Base-by-base conservation (phyloP, 2,329 filamentous ascomycete genomes). In the Lecanicillium sp. region DNA sequence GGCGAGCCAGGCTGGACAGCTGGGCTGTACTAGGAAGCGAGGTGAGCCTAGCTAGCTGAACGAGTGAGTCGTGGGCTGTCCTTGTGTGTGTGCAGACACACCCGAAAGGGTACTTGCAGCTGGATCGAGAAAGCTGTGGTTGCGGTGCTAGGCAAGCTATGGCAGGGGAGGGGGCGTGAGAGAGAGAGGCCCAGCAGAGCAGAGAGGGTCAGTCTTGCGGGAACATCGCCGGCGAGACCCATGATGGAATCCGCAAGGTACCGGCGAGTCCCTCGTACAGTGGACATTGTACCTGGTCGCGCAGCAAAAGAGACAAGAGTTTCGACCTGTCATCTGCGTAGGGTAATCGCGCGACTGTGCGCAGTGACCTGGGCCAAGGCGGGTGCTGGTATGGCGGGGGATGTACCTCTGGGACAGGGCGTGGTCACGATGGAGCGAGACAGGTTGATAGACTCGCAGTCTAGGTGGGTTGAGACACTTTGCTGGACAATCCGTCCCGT, bases 241-340 rank as follows among this genome's bases (percentile, higher is more conserved):
- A 30, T 15, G 12, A 29, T 29, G 32, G 32, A 15, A 35, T n/a
- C 21, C n/a, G 29, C 41, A 44, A 44, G 30, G 41, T 14, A 44
- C 41, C 38, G 30, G 41, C 41, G 15, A 24, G 26, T 12, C 7
- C 12, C 43, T 15, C 12, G 11, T 17, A 26, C 44, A n/a, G 24
- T 14, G 35, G n/a, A 17, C 20, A 21, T 35, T 40, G 36, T 41
- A 27, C 20, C 9, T 35, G 23, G 15, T 23, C 30, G 26, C 12
- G 26, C 7, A 36, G 41, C 21, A 33, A 36, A 35, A 20, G 30
- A 44, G 30, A 36, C 21, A 26, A 15, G 29, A 8, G 23, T 47
- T 47, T 26, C 39, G 48, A 50, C 48, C 29, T 50, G 48, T 50
- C 48, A 50, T 46, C 43, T 46, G 20, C 36, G 46, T 37, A 20